Evolutionary conservation across 441 rosid species (phyloP).

Genomic region (Erysimum cheiri): DNA sequence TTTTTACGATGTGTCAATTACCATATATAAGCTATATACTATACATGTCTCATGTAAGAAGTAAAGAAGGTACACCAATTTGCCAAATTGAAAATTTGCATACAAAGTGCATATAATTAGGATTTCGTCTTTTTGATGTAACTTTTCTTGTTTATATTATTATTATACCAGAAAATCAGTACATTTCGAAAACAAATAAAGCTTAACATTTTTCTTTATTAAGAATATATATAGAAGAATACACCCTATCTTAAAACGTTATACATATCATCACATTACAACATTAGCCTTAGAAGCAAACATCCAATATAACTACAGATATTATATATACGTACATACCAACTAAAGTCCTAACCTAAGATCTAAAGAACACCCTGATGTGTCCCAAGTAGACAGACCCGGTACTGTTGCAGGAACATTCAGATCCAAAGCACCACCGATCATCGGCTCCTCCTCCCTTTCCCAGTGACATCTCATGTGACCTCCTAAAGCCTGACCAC

Average conservation of each 20-base stretch:
- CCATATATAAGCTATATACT: too few species aligned
- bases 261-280: constrained; percentile 37
- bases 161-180: neutral
- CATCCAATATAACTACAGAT: constrained; percentile 2
- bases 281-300: constrained; percentile 30
- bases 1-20: neutral
- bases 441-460: constrained; percentile 47
- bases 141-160: neutral
- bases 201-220: constrained; percentile 4
- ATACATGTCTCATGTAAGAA: neutral
- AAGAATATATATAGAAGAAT: constrained; percentile 24
- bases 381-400: constrained; percentile 48
- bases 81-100: neutral
- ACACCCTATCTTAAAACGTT: constrained; percentile 20
- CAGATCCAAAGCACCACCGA: constrained; percentile 57
- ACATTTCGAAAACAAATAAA: neutral
- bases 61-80: neutral
- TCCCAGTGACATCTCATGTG: constrained; percentile 95
- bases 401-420: constrained; percentile 69
- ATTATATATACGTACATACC: constrained; percentile 21
- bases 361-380: constrained; percentile 63
- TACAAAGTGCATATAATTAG: neutral
- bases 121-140: neutral
- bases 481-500: constrained; percentile 91
- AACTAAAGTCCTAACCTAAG: constrained; percentile 73